Evolutionary conservation across 2,329 filamentous ascomycete species (phyloP).

Genomic region (Cryphonectria japonica): DNA sequence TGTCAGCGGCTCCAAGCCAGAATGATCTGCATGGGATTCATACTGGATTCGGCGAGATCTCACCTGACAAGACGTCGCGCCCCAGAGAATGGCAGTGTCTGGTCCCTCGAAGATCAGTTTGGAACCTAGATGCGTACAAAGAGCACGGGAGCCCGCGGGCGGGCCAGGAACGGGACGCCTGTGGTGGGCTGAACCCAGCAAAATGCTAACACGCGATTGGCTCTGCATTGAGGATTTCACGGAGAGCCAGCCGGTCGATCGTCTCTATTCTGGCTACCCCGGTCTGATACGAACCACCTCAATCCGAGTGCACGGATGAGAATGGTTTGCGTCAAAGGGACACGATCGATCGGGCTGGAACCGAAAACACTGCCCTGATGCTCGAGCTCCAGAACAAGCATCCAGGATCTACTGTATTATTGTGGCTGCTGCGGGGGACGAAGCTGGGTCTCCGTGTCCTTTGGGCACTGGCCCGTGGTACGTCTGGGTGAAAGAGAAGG

Average conservation of each 20-base stretch:
- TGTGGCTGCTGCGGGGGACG: not conserved
- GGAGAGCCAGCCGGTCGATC: slow-evolving; percentile 23
- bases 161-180: not conserved
- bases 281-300: not conserved
- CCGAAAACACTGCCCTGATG: not conserved
- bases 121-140: slow-evolving; percentile 7
- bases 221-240: slow-evolving; percentile 20
- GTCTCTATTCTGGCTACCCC: slow-evolving; percentile 9
- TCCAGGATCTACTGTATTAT: not conserved
- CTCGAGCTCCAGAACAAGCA: not conserved
- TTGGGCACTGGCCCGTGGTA: not conserved
- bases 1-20: not conserved
- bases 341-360: not conserved
- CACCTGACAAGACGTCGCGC: slow-evolving; percentile 14
- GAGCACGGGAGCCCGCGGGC: not conserved
- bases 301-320: not conserved
- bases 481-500: not conserved
- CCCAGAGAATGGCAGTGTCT: not conserved
- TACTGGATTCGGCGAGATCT: slow-evolving; percentile 1
- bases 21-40: slow-evolving; percentile 9
- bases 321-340: not conserved
- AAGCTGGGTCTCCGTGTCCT: not conserved
- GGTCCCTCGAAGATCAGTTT: slow-evolving; percentile 20
- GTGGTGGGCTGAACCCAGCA: not conserved
- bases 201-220: slow-evolving; percentile 19